Evolutionary conservation across 140 eudicot genomes (phyloP).

Genomic region (Bidens hawaiensis): DNA sequence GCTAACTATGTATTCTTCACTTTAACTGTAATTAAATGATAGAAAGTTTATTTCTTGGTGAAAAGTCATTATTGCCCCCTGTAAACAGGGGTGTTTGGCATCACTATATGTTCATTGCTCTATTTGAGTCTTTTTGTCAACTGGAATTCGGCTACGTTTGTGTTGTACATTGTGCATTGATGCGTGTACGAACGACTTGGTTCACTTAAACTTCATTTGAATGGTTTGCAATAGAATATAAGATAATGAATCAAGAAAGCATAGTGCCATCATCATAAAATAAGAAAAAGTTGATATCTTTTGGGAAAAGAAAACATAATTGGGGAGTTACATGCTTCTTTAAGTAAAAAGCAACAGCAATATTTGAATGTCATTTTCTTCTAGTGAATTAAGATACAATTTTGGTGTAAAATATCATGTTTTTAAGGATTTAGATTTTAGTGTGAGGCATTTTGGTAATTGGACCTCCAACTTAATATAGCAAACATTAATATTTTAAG

Average conservation of each 20-base stretch:
- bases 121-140: not conserved
- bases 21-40: conserved; percentile 22
- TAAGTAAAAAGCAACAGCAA: conserved; percentile 20
- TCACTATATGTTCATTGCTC: not conserved
- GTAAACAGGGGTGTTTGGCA: not conserved
- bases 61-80: conserved; percentile 24
- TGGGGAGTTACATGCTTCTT: conserved; percentile 20
- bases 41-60: conserved; percentile 15
- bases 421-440: too few relatives aligned
- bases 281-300: conserved; percentile 21
- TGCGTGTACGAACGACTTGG: not conserved
- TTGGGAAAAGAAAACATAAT: conserved; percentile 23
- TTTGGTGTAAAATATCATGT: too few relatives aligned
- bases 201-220: conserved; percentile 13
- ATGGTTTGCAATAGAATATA: not conserved
- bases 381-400: conserved; percentile 2
- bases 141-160: not conserved
- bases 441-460: too few relatives aligned
- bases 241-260: too few relatives aligned
- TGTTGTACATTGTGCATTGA: conserved; percentile 11
- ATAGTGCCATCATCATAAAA: conserved; percentile 19
- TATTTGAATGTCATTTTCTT: conserved; percentile 9
- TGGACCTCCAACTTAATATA: too few relatives aligned
- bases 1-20: conserved; percentile 10
- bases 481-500: too few relatives aligned